Base-by-base conservation (phyloP, 495 filamentous ascomycete genomes). In the Penicillium paradoxum region DNA sequence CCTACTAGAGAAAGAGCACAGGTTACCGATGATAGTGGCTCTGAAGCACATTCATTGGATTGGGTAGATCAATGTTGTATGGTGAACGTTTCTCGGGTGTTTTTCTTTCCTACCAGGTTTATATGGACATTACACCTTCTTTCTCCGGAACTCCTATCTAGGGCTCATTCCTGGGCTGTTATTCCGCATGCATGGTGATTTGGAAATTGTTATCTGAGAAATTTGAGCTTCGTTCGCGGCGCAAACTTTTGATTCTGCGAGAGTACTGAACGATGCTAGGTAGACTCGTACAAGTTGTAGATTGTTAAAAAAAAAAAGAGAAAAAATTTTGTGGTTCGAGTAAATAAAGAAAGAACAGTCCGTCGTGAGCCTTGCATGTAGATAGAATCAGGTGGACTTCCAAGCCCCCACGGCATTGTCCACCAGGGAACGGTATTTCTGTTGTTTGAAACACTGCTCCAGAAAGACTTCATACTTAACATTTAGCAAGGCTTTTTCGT, bases 381-480 rank as follows among this genome's bases (percentile, higher is more conserved):
- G n/a, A n/a, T n/a, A n/a, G 13, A 15, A 22, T 24, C 9, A 29
- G 6, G 36, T 30, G 15, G 56, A 56, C 18, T 59, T 58, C 76
- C 75, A 80, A 11, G 61, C 60, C 15, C 57, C 57, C 25, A 78
- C 59, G 9, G 71, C 85, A 11, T 87, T 75, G 60, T 93, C 87
- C 17, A 91, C 72, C 44, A 85, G 78, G 10, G 77, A 73, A 4
- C 77, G 67, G 50, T 81, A 73, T 55, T 86, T 81, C 58, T 82
- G 79, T 51, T 90, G 73, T 40, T 72, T 73, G 56, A 88, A 83
- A 44, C 87, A 82, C 42, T 83, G 83, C 51, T 77, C 73, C 6
- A 89, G 63, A 21, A 91, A 80, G 2, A 73, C 72, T 14, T 88
- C 83, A 60, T 96, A 98, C 75, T 98, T 98, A 22, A 83, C 84